Evolutionary conservation across 2,329 filamentous ascomycete species (phyloP).

Genomic region (Aureobasidium mangrovei): DNA sequence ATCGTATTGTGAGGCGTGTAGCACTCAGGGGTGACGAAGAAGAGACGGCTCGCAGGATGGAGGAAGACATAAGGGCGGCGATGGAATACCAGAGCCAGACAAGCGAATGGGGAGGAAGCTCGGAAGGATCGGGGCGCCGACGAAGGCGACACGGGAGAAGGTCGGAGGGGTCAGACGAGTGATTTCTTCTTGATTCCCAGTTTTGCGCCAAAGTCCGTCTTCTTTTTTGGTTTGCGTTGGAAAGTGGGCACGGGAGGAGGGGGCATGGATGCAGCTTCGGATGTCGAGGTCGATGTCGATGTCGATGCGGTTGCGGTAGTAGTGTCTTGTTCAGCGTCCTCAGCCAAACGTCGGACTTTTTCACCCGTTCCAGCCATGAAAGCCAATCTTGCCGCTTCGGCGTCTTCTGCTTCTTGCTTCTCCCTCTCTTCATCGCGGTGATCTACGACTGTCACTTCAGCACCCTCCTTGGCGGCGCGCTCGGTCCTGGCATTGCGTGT

Average conservation of each 20-base stretch:
- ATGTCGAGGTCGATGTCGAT: neutral
- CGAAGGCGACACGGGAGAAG: neutral
- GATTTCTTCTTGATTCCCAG: conserved; percentile 82
- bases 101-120: neutral
- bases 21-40: neutral
- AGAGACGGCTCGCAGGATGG: neutral
- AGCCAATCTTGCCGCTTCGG: conserved; percentile 67
- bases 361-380: conserved; percentile 58
- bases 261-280: conserved; percentile 23
- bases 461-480: conserved; percentile 55
- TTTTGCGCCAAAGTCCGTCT: conserved; percentile 67
- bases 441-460: conserved; percentile 47
- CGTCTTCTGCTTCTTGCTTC: conserved; percentile 69
- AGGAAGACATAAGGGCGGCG: neutral
- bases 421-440: conserved; percentile 54
- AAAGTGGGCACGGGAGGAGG: conserved; percentile 55
- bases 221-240: conserved; percentile 71
- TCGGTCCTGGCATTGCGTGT: conserved; percentile 84
- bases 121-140: neutral
- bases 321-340: conserved; percentile 37
- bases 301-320: conserved; percentile 4
- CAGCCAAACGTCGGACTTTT: conserved; percentile 44
- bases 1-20: conserved; percentile 6
- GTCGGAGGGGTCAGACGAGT: conserved; percentile 11
- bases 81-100: conserved; percentile 3